Percentiles rank a stretch among this genome's conserved stretches.
Conservation (phyloP, 2,329 filamentous ascomycete species). For the Pleomassaria siparia region DNA sequence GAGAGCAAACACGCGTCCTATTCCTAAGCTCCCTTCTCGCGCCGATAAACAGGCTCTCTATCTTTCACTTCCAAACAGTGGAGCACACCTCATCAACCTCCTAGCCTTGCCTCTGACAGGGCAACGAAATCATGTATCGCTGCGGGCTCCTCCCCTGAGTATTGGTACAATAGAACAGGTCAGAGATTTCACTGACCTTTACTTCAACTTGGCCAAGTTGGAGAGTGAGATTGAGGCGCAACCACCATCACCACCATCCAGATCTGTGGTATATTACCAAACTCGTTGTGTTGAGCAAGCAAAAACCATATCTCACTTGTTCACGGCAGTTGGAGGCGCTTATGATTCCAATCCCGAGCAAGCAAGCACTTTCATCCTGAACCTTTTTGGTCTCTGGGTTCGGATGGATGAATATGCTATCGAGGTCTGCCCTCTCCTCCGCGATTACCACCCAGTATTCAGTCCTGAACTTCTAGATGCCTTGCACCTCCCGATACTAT, state of each 20-base stretch:
- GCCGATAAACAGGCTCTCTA: constrained; percentile 27
- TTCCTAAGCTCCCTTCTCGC: constrained; percentile 46
- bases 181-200: constrained; percentile 19
- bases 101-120: constrained; percentile 10
- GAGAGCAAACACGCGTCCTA: constrained; percentile 31
- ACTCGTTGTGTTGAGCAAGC: constrained; percentile 40
- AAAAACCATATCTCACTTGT: constrained; percentile 39
- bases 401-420: constrained; percentile 53
- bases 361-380: constrained; percentile 55
- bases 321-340: constrained; percentile 34
- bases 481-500: constrained; percentile 51
- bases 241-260: constrained; percentile 7
- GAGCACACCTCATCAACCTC: constrained; percentile 15
- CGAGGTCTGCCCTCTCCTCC: constrained; percentile 49
- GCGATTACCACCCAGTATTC: constrained; percentile 55
- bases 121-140: constrained; percentile 6
- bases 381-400: constrained; percentile 58
- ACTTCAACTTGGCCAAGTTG: constrained; percentile 21
- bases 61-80: constrained; percentile 24
- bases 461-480: constrained; percentile 53
- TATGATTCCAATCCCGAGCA: constrained; percentile 52
- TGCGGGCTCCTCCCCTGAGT: constrained; percentile 7
- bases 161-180: constrained; percentile 14
- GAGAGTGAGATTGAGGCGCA: constrained; percentile 17
- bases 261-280: constrained; percentile 9